Percentiles rank a stretch among this genome's conserved stretches.
Evolutionary conservation across 768 basidiomycete species (phyloP).

Genomic region (Coprinopsis sp.): DNA sequence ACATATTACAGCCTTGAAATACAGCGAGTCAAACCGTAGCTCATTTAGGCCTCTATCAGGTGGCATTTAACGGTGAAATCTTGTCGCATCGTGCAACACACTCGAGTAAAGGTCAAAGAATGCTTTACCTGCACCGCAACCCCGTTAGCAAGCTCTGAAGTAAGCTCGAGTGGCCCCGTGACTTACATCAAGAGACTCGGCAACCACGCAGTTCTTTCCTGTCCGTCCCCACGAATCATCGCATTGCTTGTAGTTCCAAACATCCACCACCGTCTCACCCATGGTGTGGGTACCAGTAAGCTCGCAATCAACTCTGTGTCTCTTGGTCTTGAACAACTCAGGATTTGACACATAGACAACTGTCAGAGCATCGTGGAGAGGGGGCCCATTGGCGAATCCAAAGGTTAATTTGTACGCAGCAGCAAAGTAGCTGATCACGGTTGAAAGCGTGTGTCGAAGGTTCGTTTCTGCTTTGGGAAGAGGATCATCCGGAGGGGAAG

Average conservation of each 20-base stretch:
- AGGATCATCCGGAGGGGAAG: conserved; percentile 11
- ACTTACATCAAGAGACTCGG: conserved; percentile 63
- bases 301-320: conserved; percentile 85
- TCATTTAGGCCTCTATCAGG: not conserved
- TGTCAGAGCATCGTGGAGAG: conserved; percentile 83
- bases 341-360: conserved; percentile 73
- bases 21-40: too few species aligned
- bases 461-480: conserved; percentile 35
- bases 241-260: conserved; percentile 57
- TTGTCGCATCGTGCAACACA: conserved; percentile 55
- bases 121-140: conserved; percentile 43
- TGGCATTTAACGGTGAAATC: conserved; percentile 53
- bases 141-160: not conserved
- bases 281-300: conserved; percentile 56
- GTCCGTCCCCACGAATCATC: conserved; percentile 67
- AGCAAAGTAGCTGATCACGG: conserved; percentile 71
- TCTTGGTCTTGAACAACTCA: conserved; percentile 51
- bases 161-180: not conserved
- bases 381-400: conserved; percentile 81
- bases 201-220: conserved; percentile 75
- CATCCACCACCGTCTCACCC: conserved; percentile 79
- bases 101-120: conserved; percentile 66
- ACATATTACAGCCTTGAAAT: not conserved
- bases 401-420: conserved; percentile 68
- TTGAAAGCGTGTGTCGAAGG: conserved; percentile 70